A percentile compares a stretch with the other conserved stretches of the same genome.
Evolutionary conservation across 768 basidiomycete species (phyloP).

Genomic region (Lepiota brunneoincarnata): DNA sequence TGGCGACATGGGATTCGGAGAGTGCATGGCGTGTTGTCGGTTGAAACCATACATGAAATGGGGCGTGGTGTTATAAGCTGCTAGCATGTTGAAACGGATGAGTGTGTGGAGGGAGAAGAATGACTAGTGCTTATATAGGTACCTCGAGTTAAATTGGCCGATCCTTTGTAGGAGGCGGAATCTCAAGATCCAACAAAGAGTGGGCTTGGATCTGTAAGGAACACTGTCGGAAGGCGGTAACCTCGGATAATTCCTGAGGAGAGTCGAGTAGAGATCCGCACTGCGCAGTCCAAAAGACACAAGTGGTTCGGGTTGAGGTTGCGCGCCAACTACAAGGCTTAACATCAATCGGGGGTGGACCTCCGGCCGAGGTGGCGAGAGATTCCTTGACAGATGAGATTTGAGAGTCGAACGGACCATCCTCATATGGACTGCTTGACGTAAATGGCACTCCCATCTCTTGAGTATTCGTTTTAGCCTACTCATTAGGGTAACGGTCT

Average conservation of each 20-base stretch:
- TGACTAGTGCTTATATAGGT: conserved; percentile 6
- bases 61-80: conserved; percentile 2
- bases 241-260: conserved; percentile 6
- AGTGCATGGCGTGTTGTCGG: conserved; percentile 7
- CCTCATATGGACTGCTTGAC: conserved; percentile 6
- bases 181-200: conserved; percentile 10
- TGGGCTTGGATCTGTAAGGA: conserved; percentile 5
- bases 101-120: conserved; percentile 4
- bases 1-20: conserved; percentile 3
- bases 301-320: conserved; percentile 8
- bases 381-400: conserved; percentile 8
- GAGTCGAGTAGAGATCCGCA: conserved; percentile 7
- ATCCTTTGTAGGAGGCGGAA: neutral
- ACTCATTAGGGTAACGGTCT: neutral
- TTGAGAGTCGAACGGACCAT: neutral
- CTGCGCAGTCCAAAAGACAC: conserved; percentile 8
- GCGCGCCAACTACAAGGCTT: conserved; percentile 1
- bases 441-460: conserved; percentile 1
- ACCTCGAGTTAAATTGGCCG: conserved; percentile 9
- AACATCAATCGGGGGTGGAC: conserved; percentile 3
- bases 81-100: conserved; percentile 7
- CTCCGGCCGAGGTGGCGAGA: conserved; percentile 1
- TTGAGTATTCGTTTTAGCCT: neutral
- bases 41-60: conserved; percentile 9
- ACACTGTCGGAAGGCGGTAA: conserved; percentile 2